Evolutionary conservation across 1,284 basidiomycete genomes (phyloP).

Genomic region (Marasmius oreades): DNA sequence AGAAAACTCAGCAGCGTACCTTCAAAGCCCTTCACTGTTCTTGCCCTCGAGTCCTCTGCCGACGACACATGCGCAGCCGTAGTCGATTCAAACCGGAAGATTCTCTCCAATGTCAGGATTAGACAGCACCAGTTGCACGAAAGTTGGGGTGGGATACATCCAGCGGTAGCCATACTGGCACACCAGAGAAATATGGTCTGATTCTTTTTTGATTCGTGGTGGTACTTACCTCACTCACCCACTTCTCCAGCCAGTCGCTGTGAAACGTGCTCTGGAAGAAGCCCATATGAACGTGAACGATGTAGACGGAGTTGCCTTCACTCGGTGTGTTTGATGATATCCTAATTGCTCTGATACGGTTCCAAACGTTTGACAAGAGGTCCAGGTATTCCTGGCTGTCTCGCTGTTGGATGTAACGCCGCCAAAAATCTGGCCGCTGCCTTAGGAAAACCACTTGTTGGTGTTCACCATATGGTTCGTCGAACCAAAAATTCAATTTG

Average conservation of each 20-base stretch:
- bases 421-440: slow-evolving; percentile 81
- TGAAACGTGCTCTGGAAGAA: slow-evolving; percentile 62
- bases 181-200: slow-evolving; percentile 76
- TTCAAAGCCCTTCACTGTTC: slow-evolving; percentile 50
- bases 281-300: slow-evolving; percentile 57
- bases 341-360: background rate
- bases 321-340: slow-evolving; percentile 53
- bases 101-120: slow-evolving; percentile 81
- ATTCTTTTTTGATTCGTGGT: slow-evolving; percentile 1
- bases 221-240: background rate
- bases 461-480: slow-evolving; percentile 89
- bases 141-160: slow-evolving; percentile 80
- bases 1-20: too few species aligned
- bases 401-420: slow-evolving; percentile 73
- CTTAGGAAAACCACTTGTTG: slow-evolving; percentile 75
- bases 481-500: slow-evolving; percentile 16
- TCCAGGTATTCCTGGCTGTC: slow-evolving; percentile 74
- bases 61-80: slow-evolving; percentile 90
- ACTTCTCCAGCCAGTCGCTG: slow-evolving; percentile 65
- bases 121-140: slow-evolving; percentile 63
- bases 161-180: slow-evolving; percentile 67
- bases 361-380: background rate
- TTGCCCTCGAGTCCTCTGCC: slow-evolving; percentile 82
- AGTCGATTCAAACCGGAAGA: slow-evolving; percentile 61
- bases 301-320: slow-evolving; percentile 87